These are phyloP conservation scores for Orychophragmus violaceus DNA, from an alignment of 345 rosid species.

Conservation along the genomic window DNA sequence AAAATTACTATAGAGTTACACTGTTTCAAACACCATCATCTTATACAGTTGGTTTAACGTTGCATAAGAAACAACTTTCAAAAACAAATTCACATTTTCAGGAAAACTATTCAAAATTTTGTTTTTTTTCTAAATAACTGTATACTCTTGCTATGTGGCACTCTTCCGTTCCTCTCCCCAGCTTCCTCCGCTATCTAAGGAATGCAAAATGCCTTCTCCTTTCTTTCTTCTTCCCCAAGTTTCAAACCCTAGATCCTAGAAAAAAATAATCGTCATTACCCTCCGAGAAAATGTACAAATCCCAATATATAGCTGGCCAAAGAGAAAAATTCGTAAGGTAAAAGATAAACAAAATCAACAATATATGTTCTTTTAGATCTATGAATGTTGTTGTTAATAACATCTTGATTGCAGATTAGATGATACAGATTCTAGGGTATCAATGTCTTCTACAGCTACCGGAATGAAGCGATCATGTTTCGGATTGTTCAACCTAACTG, in stretches of 20 bases:
- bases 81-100: too few relatives aligned
- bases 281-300: constrained; percentile 51
- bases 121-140: too few relatives aligned
- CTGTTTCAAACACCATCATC: too few relatives aligned
- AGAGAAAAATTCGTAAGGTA: constrained; percentile 76
- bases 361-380: not conserved
- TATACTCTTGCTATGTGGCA: not conserved
- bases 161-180: not conserved
- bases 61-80: not conserved
- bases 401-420: constrained; percentile 47
- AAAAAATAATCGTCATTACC: not conserved
- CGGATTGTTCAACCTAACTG: constrained; percentile 27
- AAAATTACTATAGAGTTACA: too few relatives aligned
- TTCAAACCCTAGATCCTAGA: constrained; percentile 1
- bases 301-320: constrained; percentile 68
- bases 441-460: constrained; percentile 36
- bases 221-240: constrained; percentile 5
- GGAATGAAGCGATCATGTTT: constrained; percentile 41
- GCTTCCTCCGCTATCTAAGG: not conserved
- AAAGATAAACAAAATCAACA: not conserved
- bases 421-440: constrained; percentile 53
- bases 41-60: not conserved
- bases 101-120: too few relatives aligned
- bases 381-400: not conserved
- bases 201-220: not conserved